These are phyloP conservation scores for Magnusiomyces clavatus DNA, from an alignment of 1,139 yeast species.

Conservation along the genomic window DNA sequence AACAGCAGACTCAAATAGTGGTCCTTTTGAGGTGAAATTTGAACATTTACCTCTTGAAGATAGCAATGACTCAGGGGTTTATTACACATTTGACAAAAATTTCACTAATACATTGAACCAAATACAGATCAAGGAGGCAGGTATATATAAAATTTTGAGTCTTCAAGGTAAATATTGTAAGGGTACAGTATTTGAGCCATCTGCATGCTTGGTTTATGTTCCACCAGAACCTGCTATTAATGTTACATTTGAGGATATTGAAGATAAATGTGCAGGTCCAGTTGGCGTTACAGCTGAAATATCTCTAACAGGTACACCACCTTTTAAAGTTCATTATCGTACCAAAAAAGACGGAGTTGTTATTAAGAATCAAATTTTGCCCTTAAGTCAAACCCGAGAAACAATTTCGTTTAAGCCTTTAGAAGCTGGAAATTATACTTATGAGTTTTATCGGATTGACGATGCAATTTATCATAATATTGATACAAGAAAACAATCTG, in stretches of 20 bases:
- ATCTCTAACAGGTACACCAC: conserved; percentile 67
- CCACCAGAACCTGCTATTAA: conserved; percentile 43
- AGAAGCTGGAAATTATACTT: conserved; percentile 70
- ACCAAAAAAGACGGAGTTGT: conserved; percentile 32
- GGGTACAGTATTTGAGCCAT: conserved; percentile 47
- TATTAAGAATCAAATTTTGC: conserved; percentile 13
- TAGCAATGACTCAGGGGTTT: conserved; percentile 8
- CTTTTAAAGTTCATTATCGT: conserved; percentile 63
- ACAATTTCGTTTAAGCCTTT: conserved; percentile 68
- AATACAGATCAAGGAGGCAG: conserved; percentile 47
- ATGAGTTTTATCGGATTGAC: conserved; percentile 47
- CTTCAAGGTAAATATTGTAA: conserved; percentile 57
- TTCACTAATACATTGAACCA: conserved; percentile 26
- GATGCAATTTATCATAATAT: conserved; percentile 33
- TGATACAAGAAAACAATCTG: conserved; percentile 17
- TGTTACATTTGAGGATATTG: conserved; percentile 42
- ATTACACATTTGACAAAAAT: conserved; percentile 19
- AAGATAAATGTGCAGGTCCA: conserved; percentile 88
- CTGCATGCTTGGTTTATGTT: conserved; percentile 38
- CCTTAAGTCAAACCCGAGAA: conserved; percentile 34
- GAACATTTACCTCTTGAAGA: conserved; percentile 21
- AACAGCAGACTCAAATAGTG: conserved; percentile 23
- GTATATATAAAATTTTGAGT: conserved; percentile 48
- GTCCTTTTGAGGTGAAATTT: conserved; percentile 27
- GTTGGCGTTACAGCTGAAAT: conserved; percentile 73